phyloP scores from a whole-genome alignment of 306 rosid species.

The Trifolium fragiferum region DNA sequence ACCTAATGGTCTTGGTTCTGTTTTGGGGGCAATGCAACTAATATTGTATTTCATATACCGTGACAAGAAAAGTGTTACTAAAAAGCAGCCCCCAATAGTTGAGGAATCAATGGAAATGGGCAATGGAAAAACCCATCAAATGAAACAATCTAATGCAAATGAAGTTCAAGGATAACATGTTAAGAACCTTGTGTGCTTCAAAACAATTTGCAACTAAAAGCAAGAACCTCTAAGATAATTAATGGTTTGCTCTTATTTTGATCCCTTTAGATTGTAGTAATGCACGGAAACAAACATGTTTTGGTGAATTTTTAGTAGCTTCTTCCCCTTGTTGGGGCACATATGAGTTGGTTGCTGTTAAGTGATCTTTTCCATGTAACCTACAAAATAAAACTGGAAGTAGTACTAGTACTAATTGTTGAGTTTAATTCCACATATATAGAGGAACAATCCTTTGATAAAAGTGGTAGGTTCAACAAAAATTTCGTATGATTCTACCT shows the following conservation, averaged over 20 bases:
- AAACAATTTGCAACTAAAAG: background rate
- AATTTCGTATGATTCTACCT: too few relatives aligned
- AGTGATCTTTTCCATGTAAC: constrained; percentile 5
- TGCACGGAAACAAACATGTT: constrained; percentile 11
- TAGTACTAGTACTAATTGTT: too few relatives aligned
- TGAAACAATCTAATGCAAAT: constrained; percentile 40
- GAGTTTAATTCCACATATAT: too few relatives aligned
- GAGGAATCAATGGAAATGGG: constrained; percentile 67
- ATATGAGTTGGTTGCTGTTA: background rate
- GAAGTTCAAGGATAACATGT: constrained; percentile 33
- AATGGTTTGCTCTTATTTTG: constrained; percentile 13
- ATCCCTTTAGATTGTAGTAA: constrained; percentile 2
- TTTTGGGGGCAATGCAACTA: constrained; percentile 70
- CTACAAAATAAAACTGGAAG: constrained; percentile 11
- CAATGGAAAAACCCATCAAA: constrained; percentile 48
- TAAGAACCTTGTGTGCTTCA: background rate
- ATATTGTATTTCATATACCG: constrained; percentile 77
- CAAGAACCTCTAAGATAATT: constrained; percentile 11
- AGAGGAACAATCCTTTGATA: too few relatives aligned
- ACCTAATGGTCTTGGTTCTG: constrained; percentile 74
- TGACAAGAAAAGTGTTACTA: constrained; percentile 41
- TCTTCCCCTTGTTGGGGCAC: background rate
- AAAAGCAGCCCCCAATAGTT: constrained; percentile 46
- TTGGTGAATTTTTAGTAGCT: constrained; percentile 11
- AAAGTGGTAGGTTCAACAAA: too few relatives aligned